Base-by-base conservation (phyloP, 2,329 filamentous ascomycete species). In the Calonectria multiphialidica region DNA sequence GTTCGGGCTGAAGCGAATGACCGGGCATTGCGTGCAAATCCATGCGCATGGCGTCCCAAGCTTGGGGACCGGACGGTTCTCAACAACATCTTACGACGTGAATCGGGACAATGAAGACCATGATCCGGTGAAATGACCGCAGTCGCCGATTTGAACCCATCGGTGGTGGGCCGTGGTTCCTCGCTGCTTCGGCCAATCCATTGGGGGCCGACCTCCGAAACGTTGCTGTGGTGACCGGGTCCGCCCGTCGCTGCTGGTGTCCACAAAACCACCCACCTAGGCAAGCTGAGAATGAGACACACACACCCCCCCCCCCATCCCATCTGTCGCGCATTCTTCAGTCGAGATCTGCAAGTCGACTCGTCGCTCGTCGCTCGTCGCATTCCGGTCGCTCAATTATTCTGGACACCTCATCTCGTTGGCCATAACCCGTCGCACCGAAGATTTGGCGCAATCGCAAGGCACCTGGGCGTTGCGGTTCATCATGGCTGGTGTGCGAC, bases 401-500 rank as follows among this genome's bases (percentile, higher is more conserved):
- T 65, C 37, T 18, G 44, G 25, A 63, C 23, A 37, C 15, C 21
- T 42, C 50, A 5, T 66, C 66, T 63, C 21, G 49, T 42, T 57
- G 21, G 59, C 65, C 42, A 66, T 35, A 69, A 37, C 50, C 44
- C 25, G 59, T 71, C 68, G 66, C 68, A 61, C 47, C 57, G 10
- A 53, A 3, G 9, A 37, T 42, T 53, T 25, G 28, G 55, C 44
- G 12, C 61, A 62, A n/a, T 35, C 28, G 50, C 62, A 72, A 70
- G 66, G 72, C 74, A 73, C 16, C 55, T 63, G 67, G 62, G 40
- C 70, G 71, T 72, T 68, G 49, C 71, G 49, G 65, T 62, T 71
- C 21, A 73, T 47, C 64, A 80, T 80, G 78, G 65, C 72, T 83
- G 82, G 79, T 63, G 74, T 76, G 68, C 72, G 82, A 45, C 84